Percentiles rank a stretch among this genome's conserved stretches.
These are phyloP conservation scores for Mangifera indica DNA, from an alignment of 345 rosid species.

Conservation along the genomic window DNA sequence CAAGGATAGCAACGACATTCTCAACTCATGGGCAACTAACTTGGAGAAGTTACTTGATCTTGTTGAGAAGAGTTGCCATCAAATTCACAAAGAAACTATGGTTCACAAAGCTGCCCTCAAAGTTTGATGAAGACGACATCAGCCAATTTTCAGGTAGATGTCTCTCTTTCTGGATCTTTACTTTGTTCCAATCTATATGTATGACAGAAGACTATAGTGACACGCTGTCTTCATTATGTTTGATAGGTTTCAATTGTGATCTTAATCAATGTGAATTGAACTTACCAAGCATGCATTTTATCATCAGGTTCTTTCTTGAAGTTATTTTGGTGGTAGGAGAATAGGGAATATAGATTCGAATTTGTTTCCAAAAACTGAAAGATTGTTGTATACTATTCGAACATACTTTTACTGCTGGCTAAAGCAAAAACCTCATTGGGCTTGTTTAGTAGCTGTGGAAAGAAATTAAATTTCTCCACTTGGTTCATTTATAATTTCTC, in stretches of 20 bases:
- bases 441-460: conserved; percentile 29
- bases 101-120: conserved; percentile 75
- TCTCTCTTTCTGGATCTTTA: background rate
- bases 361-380: conserved; percentile 21
- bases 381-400: conserved; percentile 35
- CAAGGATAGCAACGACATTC: conserved; percentile 88
- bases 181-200: too few species aligned
- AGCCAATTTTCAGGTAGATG: conserved; percentile 23
- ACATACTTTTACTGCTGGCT: conserved; percentile 21
- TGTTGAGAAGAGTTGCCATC: conserved; percentile 93
- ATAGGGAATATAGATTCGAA: conserved; percentile 16
- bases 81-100: conserved; percentile 95
- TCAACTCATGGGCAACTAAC: conserved; percentile 87
- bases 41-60: conserved; percentile 96
- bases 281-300: background rate
- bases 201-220: too few species aligned
- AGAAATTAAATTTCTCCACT: conserved; percentile 13
- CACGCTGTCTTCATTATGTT: background rate
- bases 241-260: conserved; percentile 15
- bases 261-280: background rate
- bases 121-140: conserved; percentile 39
- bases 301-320: background rate
- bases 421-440: conserved; percentile 18
- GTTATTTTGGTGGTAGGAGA: conserved; percentile 14
- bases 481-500: background rate